These are phyloP conservation scores for Hymenoscyphus scutula DNA, from an alignment of 2,329 filamentous ascomycete genomes.

Conservation along the genomic window DNA sequence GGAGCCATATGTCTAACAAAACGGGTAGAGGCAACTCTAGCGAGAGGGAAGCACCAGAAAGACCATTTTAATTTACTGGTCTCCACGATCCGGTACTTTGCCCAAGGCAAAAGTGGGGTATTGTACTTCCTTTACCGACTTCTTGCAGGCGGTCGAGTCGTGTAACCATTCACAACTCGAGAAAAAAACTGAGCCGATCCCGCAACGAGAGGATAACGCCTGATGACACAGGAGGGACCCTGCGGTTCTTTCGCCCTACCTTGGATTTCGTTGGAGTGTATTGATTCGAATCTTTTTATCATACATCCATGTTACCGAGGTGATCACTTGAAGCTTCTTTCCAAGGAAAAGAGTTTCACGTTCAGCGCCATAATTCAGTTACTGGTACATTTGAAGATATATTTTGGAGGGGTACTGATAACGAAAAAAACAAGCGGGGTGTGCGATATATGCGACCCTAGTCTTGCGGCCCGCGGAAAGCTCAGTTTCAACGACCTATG, in stretches of 20 bases:
- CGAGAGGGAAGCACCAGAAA: too few species aligned
- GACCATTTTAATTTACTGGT: too few species aligned
- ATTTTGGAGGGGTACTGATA: background rate
- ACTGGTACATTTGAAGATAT: background rate
- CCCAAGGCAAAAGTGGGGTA: background rate
- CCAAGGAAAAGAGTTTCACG: background rate
- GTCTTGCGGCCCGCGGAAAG: background rate
- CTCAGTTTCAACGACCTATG: too few species aligned
- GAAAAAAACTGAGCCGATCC: background rate
- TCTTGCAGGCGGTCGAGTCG: background rate
- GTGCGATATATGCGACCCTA: background rate
- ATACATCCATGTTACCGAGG: background rate
- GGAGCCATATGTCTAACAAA: background rate
- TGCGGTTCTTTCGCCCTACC: background rate
- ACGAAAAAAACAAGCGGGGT: background rate
- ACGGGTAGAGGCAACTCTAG: background rate
- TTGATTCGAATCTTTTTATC: background rate
- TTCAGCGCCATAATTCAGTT: background rate
- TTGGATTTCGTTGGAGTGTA: background rate
- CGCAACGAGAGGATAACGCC: background rate
- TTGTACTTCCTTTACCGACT: background rate
- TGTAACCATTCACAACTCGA: constrained; percentile 2
- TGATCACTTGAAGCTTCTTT: constrained; percentile 3
- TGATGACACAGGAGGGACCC: constrained; percentile 3
- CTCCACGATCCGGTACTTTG: background rate